phyloP scores from a whole-genome alignment of 805 yeast genomes.

The Saccharomycopsis sp. region DNA sequence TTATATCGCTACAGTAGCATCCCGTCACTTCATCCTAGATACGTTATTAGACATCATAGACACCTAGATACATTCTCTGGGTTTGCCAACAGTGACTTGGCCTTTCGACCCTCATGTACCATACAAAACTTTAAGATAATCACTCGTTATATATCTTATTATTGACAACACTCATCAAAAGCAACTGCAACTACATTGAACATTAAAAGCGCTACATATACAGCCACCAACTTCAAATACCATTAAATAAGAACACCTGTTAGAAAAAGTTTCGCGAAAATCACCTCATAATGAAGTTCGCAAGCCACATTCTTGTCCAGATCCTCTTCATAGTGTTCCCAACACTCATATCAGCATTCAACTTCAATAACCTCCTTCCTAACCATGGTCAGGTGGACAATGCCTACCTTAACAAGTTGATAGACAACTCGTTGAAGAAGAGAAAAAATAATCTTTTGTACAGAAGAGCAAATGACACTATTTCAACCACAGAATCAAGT shows the following conservation, averaged over 20 bases:
- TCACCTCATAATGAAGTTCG: neutral
- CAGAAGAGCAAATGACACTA: slow-evolving; percentile 4
- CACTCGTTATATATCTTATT: too few relatives aligned
- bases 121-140: too few relatives aligned
- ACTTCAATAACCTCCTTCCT: neutral
- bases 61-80: too few relatives aligned
- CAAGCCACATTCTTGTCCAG: neutral
- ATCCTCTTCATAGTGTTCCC: neutral
- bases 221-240: too few relatives aligned
- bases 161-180: too few relatives aligned
- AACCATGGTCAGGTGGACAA: slow-evolving; percentile 12
- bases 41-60: too few relatives aligned
- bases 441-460: slow-evolving; percentile 5
- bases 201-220: too few relatives aligned
- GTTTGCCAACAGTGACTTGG: too few relatives aligned
- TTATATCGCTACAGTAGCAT: neutral
- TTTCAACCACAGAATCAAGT: neutral
- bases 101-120: too few relatives aligned
- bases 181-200: too few relatives aligned
- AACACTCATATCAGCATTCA: neutral
- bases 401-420: slow-evolving; percentile 15
- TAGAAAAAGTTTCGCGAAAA: too few relatives aligned
- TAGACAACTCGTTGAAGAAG: slow-evolving; percentile 18
- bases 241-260: too few relatives aligned
- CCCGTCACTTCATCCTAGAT: neutral